Percentiles rank a stretch among this genome's conserved stretches.
These are phyloP conservation scores for Colletotrichum sojae DNA, from an alignment of 2,329 filamentous ascomycete genomes.

Conservation along the genomic window DNA sequence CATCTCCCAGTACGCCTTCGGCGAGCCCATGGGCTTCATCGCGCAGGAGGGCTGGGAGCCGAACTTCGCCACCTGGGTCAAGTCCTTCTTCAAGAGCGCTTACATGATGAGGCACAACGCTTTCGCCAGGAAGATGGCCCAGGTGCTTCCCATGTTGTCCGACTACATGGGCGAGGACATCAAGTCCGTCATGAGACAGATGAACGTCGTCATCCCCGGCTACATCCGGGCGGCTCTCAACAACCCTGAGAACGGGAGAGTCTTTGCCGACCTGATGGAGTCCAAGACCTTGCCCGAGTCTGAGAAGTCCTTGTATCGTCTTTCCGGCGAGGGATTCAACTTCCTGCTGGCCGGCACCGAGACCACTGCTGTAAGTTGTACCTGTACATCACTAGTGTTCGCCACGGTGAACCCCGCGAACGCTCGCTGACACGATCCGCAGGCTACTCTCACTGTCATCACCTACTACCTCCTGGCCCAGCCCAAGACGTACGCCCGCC, in stretches of 20 bases:
- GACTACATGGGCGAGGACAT: slow-evolving; percentile 45
- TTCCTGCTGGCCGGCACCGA: slow-evolving; percentile 71
- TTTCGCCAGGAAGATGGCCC: slow-evolving; percentile 45
- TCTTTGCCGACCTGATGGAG: slow-evolving; percentile 47
- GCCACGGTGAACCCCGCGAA: too few species aligned
- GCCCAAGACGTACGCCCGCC: slow-evolving; percentile 42
- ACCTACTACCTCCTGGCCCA: slow-evolving; percentile 49
- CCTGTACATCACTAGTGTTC: not conserved
- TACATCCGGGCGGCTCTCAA: slow-evolving; percentile 44
- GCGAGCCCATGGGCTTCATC: slow-evolving; percentile 50
- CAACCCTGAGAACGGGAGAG: slow-evolving; percentile 44
- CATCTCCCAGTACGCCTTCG: slow-evolving; percentile 56
- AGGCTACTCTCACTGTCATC: slow-evolving; percentile 47
- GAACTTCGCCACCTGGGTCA: slow-evolving; percentile 53
- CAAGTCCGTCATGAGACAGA: slow-evolving; percentile 45
- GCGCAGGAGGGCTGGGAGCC: slow-evolving; percentile 49
- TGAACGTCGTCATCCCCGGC: slow-evolving; percentile 45
- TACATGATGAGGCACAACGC: slow-evolving; percentile 52
- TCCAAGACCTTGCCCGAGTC: slow-evolving; percentile 41
- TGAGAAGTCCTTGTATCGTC: slow-evolving; percentile 38
- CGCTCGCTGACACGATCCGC: not conserved
- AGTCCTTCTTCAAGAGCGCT: slow-evolving; percentile 49
- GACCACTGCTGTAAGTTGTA: slow-evolving; percentile 51
- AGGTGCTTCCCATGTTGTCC: slow-evolving; percentile 45
- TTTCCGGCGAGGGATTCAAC: slow-evolving; percentile 36